Conservation (phyloP, 257 asterid species). For the Capsicum pubescens region DNA sequence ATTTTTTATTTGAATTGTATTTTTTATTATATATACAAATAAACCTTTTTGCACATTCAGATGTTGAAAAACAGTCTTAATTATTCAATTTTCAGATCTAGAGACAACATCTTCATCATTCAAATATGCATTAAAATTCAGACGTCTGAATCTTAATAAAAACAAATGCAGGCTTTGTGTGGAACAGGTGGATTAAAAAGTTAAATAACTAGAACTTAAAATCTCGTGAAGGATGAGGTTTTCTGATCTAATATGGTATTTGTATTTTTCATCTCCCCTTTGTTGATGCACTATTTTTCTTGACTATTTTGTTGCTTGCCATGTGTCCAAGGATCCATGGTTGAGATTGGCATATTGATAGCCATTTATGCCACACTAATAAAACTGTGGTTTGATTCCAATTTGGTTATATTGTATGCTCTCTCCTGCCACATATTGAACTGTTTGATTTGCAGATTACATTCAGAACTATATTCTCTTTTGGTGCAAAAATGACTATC, state of each 20-base stretch:
- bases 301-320: slow-evolving; percentile 9
- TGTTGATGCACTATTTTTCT: slow-evolving; percentile 19
- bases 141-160: too few species aligned
- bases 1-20: too few species aligned
- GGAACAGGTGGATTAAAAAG: neutral
- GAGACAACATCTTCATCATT: too few species aligned
- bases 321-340: slow-evolving; percentile 2
- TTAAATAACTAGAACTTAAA: neutral
- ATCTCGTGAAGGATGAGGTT: neutral
- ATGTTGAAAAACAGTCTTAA: too few species aligned
- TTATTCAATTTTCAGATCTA: too few species aligned
- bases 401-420: neutral
- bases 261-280: neutral
- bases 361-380: neutral
- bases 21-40: too few species aligned
- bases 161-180: neutral
- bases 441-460: neutral
- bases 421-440: neutral
- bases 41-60: too few species aligned
- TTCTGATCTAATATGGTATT: neutral
- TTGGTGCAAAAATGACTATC: neutral
- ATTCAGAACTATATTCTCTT: slow-evolving; percentile 17
- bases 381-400: slow-evolving; percentile 17
- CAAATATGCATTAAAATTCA: too few species aligned
- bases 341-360: neutral